Evolutionary conservation across 345 rosid genomes (phyloP).

Genomic region (Zanthoxylum bungeanum): DNA sequence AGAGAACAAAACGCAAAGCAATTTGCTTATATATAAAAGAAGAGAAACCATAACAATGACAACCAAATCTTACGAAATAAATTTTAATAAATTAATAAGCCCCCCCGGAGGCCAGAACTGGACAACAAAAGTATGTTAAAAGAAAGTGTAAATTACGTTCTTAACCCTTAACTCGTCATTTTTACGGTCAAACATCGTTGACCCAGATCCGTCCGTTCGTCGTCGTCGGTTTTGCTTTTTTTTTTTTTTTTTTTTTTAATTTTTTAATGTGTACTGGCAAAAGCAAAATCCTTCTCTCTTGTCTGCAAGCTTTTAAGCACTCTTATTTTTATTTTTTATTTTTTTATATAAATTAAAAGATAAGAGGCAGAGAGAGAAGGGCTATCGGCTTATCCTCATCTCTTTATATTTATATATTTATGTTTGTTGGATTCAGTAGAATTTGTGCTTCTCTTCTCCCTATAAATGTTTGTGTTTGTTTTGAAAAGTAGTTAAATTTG

Average conservation of each 20-base stretch:
- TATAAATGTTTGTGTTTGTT: slow-evolving; percentile 24
- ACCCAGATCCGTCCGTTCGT: slow-evolving; percentile 39
- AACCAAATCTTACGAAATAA: slow-evolving; percentile 24
- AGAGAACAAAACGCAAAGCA: slow-evolving; percentile 19
- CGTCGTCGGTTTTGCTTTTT: slow-evolving; percentile 19
- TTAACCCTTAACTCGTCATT: slow-evolving; percentile 29
- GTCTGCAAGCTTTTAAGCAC: background rate
- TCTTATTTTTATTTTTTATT: background rate
- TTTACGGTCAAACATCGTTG: slow-evolving; percentile 52
- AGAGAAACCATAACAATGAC: slow-evolving; percentile 27
- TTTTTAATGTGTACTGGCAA: too few relatives aligned
- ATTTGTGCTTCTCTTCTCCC: slow-evolving; percentile 9
- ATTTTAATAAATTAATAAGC: background rate
- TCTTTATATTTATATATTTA: slow-evolving; percentile 3
- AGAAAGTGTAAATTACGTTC: slow-evolving; percentile 26
- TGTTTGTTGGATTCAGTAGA: background rate
- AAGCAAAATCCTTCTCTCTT: background rate
- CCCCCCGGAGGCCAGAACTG: background rate
- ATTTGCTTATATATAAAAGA: slow-evolving; percentile 29
- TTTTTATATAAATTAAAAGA: too few relatives aligned
- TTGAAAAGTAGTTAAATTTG: slow-evolving; percentile 39
- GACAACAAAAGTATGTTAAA: background rate
- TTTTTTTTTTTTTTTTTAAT: background rate
- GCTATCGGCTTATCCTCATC: background rate
- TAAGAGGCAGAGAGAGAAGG: slow-evolving; percentile 5